Conservation (phyloP, 805 yeast genomes). For the Lachancea quebecensis region DNA sequence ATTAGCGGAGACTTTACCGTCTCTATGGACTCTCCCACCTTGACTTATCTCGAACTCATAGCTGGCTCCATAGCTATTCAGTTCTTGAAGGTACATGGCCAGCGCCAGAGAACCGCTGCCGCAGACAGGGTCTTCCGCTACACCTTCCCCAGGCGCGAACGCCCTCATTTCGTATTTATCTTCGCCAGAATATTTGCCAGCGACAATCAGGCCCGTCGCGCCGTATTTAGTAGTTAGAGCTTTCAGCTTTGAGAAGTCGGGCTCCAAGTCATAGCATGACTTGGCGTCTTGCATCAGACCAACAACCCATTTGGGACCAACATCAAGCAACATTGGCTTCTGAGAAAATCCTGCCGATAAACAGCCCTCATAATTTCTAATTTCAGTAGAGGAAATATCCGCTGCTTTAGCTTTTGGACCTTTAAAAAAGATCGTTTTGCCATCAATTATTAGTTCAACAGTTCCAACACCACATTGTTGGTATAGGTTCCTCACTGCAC, state of each 20-base stretch:
- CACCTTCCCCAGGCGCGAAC: slow-evolving; percentile 34
- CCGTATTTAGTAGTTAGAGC: slow-evolving; percentile 15
- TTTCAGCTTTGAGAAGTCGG: slow-evolving; percentile 27
- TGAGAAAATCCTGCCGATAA: slow-evolving; percentile 12
- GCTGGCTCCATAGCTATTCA: slow-evolving; percentile 15
- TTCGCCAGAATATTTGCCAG: slow-evolving; percentile 31
- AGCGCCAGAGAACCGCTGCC: slow-evolving; percentile 43
- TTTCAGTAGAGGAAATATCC: slow-evolving; percentile 9
- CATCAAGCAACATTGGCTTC: slow-evolving; percentile 31
- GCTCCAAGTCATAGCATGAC: slow-evolving; percentile 30
- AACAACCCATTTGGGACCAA: slow-evolving; percentile 44
- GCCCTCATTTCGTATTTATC: slow-evolving; percentile 39
- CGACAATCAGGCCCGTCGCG: slow-evolving; percentile 34
- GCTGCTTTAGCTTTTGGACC: slow-evolving; percentile 15
- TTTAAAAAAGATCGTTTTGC: slow-evolving; percentile 28
- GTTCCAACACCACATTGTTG: slow-evolving; percentile 45
- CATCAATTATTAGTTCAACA: slow-evolving; percentile 30
- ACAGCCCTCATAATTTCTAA: slow-evolving; percentile 8
- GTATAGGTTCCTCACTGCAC: slow-evolving; percentile 21
- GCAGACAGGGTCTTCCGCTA: slow-evolving; percentile 49
- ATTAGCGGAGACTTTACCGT: slow-evolving; percentile 31
- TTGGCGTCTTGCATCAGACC: slow-evolving; percentile 30
- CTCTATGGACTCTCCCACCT: slow-evolving; percentile 36
- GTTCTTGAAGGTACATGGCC: slow-evolving; percentile 25
- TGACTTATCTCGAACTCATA: slow-evolving; percentile 29